Evolutionary conservation across 768 basidiomycete species (phyloP).

Genomic region (Hortiboletus campestris): DNA sequence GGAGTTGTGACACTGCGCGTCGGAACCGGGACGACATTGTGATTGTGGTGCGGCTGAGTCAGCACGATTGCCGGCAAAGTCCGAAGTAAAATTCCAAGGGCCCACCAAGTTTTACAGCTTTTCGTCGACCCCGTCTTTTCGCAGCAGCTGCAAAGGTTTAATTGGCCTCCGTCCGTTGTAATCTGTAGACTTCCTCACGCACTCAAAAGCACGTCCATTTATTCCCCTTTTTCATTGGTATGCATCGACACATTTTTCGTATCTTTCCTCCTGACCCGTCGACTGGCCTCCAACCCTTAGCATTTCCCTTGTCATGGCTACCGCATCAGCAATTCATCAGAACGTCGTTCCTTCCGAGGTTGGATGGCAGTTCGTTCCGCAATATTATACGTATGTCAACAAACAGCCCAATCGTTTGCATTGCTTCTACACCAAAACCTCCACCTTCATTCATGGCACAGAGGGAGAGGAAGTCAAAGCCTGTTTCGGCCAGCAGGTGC

Average conservation of each 20-base stretch:
- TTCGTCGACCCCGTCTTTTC: conserved; percentile 24
- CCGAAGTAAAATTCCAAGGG: conserved; percentile 31
- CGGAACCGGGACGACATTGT: background rate
- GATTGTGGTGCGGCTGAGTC: conserved; percentile 22
- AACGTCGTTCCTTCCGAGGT: conserved; percentile 89
- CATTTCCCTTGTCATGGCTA: conserved; percentile 39
- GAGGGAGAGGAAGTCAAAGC: conserved; percentile 93
- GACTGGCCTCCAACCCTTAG: conserved; percentile 10
- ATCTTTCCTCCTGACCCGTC: background rate
- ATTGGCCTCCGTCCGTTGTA: conserved; percentile 32
- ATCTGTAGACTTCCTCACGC: conserved; percentile 39
- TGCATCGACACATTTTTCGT: background rate
- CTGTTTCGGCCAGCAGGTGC: conserved; percentile 90
- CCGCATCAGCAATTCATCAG: conserved; percentile 48
- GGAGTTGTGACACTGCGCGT: too few relatives aligned
- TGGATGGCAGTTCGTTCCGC: conserved; percentile 98
- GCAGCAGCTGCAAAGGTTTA: conserved; percentile 28
- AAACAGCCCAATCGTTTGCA: conserved; percentile 95
- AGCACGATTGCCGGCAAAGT: conserved; percentile 26
- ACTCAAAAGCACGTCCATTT: conserved; percentile 33
- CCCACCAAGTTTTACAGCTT: conserved; percentile 15
- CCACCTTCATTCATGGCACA: conserved; percentile 94
- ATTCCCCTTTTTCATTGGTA: conserved; percentile 31
- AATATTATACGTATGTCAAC: conserved; percentile 99
- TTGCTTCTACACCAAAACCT: conserved; percentile 98